phyloP scores from a whole-genome alignment of 306 rosid genomes.

The Cucurbita ficifolia region DNA sequence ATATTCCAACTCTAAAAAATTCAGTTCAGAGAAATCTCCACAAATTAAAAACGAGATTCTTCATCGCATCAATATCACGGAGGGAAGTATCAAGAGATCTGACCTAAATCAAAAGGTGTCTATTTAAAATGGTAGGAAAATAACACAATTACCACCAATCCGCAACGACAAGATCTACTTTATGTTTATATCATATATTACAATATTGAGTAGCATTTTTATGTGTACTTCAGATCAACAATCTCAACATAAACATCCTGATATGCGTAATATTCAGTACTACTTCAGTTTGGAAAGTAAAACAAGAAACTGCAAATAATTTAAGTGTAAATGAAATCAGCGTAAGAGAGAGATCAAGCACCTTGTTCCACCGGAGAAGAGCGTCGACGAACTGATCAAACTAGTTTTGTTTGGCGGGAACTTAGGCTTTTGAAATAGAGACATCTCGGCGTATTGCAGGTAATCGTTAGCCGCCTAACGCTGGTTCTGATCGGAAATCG shows the following conservation, averaged over 20 bases:
- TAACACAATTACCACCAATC: not conserved
- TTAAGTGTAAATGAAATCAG: not conserved
- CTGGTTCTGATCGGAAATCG: slow-evolving; percentile 15
- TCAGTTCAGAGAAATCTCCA: not conserved
- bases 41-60: not conserved
- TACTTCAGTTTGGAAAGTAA: not conserved
- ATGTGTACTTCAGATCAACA: not conserved
- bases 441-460: not conserved
- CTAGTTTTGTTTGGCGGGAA: slow-evolving; percentile 52
- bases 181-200: not conserved
- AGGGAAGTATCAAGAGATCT: not conserved
- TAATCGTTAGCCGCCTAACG: slow-evolving; percentile 11
- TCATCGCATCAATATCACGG: not conserved
- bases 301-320: not conserved
- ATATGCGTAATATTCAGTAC: not conserved
- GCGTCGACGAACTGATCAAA: slow-evolving; percentile 54
- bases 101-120: not conserved
- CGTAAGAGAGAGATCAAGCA: not conserved
- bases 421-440: slow-evolving; percentile 33
- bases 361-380: slow-evolving; percentile 94
- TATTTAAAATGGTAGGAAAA: not conserved
- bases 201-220: not conserved
- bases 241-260: not conserved
- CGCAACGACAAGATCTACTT: not conserved
- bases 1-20: not conserved